Evolutionary conservation across 805 yeast species (phyloP).

Genomic region (Lachancea fermentati): DNA sequence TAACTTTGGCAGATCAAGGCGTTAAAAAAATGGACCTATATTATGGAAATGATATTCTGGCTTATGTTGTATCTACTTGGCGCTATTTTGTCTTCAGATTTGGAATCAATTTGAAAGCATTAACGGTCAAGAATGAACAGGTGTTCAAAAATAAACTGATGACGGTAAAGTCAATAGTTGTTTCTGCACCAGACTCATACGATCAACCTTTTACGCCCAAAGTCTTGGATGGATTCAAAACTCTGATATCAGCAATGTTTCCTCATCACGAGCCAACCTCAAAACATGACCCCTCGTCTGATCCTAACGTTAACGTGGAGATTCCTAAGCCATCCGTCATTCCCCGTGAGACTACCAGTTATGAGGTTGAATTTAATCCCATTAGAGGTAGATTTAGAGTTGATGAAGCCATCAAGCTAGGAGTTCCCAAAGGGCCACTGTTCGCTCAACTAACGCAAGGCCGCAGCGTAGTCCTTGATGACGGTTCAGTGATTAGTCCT

Average conservation of each 20-base stretch:
- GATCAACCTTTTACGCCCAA: conserved; percentile 3
- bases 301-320: conserved; percentile 33
- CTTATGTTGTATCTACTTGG: conserved; percentile 73
- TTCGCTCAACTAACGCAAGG: conserved; percentile 61
- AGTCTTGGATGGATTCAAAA: conserved; percentile 13
- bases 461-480: conserved; percentile 45
- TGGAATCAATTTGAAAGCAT: conserved; percentile 48
- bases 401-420: conserved; percentile 57
- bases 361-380: conserved; percentile 60
- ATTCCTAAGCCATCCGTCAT: conserved; percentile 25
- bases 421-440: conserved; percentile 59
- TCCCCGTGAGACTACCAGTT: conserved; percentile 46
- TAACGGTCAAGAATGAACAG: conserved; percentile 19
- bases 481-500: conserved; percentile 58
- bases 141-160: conserved; percentile 34
- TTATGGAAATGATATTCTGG: conserved; percentile 43
- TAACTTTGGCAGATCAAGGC: conserved; percentile 79
- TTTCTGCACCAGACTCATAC: conserved; percentile 1
- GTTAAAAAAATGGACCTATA: conserved; percentile 48
- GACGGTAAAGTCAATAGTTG: conserved; percentile 34
- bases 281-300: conserved; percentile 35
- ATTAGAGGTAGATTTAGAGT: conserved; percentile 73
- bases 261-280: conserved; percentile 42
- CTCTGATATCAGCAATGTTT: conserved; percentile 49
- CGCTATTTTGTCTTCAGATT: conserved; percentile 79